phyloP scores from a whole-genome alignment of 2,329 filamentous ascomycete genomes.

The Zymoseptoria passerinii region DNA sequence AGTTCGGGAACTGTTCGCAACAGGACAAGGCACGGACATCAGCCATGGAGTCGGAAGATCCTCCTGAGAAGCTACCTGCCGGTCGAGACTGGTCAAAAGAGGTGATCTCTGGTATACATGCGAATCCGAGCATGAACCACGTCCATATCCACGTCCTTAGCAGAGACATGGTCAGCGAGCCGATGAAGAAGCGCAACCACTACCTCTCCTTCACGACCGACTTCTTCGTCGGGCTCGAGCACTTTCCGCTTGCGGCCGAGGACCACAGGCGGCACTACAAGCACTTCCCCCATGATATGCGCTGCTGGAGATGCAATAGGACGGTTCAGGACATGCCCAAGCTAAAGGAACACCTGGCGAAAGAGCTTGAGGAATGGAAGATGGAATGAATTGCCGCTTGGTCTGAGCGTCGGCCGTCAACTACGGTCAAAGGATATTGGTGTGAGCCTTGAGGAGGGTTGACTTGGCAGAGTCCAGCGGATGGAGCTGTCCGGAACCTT shows the following conservation, averaged over 20 bases:
- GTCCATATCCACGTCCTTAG: constrained; percentile 84
- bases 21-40: constrained; percentile 55
- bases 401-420: not conserved
- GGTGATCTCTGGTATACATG: constrained; percentile 72
- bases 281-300: constrained; percentile 53
- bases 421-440: not conserved
- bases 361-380: constrained; percentile 71
- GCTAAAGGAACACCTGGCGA: constrained; percentile 66
- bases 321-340: constrained; percentile 68
- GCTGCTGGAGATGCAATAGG: constrained; percentile 75
- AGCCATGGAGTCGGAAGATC: constrained; percentile 48
- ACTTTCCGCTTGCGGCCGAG: constrained; percentile 64
- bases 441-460: not conserved
- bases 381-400: constrained; percentile 38
- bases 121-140: constrained; percentile 84
- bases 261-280: constrained; percentile 57
- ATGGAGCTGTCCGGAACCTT: not conserved
- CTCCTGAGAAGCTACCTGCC: constrained; percentile 45
- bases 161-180: constrained; percentile 64
- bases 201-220: constrained; percentile 85
- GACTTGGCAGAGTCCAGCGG: not conserved
- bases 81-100: constrained; percentile 74
- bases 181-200: constrained; percentile 72
- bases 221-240: constrained; percentile 70
- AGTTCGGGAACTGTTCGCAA: constrained; percentile 54